Conservation (phyloP, 169 alveolate genomes). For the Perkinsus chesapeaki region DNA sequence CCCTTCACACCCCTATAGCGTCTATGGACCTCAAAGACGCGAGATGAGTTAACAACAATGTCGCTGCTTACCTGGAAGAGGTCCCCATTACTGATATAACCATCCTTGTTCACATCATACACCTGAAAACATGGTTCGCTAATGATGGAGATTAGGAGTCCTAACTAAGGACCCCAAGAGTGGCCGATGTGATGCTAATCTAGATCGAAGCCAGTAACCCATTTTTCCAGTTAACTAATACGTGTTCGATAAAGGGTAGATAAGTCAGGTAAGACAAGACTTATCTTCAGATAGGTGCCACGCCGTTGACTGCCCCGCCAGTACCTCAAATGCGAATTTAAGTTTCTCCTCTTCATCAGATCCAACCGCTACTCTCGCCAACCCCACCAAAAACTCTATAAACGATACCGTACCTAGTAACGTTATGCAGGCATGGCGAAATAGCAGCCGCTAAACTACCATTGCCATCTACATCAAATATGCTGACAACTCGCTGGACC, state of each 20-base stretch:
- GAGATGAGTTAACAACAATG: too few relatives aligned
- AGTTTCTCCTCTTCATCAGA: conserved; percentile 72
- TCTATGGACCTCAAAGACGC: too few relatives aligned
- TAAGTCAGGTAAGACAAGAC: too few relatives aligned
- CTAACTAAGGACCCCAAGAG: too few relatives aligned
- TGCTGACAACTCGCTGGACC: conserved; percentile 71
- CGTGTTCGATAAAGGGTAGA: too few relatives aligned
- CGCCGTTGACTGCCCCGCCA: too few relatives aligned
- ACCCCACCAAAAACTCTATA: conserved; percentile 75
- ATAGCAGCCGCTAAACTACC: conserved; percentile 40
- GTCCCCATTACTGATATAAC: conserved; percentile 81
- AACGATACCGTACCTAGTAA: conserved; percentile 48
- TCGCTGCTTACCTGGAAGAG: conserved; percentile 59
- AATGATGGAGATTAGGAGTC: too few relatives aligned
- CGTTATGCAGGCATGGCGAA: background rate
- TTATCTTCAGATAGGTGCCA: too few relatives aligned
- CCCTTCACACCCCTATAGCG: too few relatives aligned
- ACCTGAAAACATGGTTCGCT: conserved; percentile 11
- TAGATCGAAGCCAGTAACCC: too few relatives aligned
- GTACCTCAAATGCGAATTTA: conserved; percentile 65
- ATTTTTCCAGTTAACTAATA: too few relatives aligned
- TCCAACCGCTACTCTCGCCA: conserved; percentile 45
- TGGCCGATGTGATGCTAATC: too few relatives aligned
- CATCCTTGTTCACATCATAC: conserved; percentile 77
- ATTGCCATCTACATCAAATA: conserved; percentile 74